Percentiles rank a stretch among this genome's conserved stretches.
Evolutionary conservation across 2,329 filamentous ascomycete genomes (phyloP).

Genomic region (Aureobasidium vineae): DNA sequence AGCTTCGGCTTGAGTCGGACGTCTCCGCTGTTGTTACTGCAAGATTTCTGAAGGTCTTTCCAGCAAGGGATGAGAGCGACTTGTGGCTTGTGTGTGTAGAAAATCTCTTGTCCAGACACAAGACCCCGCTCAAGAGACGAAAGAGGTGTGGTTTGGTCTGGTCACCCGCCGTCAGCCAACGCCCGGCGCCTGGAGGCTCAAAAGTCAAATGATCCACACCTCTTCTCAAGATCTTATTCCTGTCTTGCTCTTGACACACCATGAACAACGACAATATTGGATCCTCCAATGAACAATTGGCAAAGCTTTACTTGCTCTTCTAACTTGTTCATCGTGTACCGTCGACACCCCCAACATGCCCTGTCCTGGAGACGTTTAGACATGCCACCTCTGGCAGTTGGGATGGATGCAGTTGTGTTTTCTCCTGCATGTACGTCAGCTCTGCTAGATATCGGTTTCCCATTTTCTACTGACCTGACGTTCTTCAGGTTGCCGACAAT

Average conservation of each 20-base stretch:
- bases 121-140: neutral
- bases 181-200: neutral
- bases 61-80: neutral
- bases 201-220: neutral
- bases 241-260: neutral
- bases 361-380: neutral
- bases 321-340: neutral
- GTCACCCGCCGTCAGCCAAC: slow-evolving; percentile 18
- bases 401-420: slow-evolving; percentile 25
- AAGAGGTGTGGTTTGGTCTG: neutral
- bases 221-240: neutral
- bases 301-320: neutral
- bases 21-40: neutral
- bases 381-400: slow-evolving; percentile 16
- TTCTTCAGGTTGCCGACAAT: slow-evolving; percentile 11
- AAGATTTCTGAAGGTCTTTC: neutral
- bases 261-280: neutral
- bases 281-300: neutral
- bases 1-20: slow-evolving; percentile 19
- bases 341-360: neutral
- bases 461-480: neutral
- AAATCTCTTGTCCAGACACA: neutral
- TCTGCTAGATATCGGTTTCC: neutral
- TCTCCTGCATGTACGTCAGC: slow-evolving; percentile 8
- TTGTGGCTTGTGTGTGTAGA: neutral